Evolutionary conservation across 495 filamentous ascomycete species (phyloP).

Genomic region (Penicillium cataractarum): DNA sequence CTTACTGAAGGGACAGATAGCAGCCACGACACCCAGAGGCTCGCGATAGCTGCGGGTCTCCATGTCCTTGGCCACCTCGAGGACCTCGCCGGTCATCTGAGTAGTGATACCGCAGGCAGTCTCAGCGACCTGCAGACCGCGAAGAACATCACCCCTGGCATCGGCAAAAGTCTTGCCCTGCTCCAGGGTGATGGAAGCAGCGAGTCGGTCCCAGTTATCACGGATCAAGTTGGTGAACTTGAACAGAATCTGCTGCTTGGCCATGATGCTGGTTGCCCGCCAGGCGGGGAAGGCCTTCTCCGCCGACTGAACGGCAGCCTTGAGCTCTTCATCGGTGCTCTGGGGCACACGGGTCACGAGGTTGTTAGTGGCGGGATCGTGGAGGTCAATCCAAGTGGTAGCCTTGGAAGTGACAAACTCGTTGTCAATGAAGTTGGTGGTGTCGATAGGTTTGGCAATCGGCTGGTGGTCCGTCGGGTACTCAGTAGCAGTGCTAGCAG

Average conservation of each 20-base stretch:
- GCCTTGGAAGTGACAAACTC: slow-evolving; percentile 77
- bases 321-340: slow-evolving; percentile 86
- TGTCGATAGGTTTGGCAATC: slow-evolving; percentile 74
- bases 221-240: slow-evolving; percentile 89
- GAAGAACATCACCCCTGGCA: slow-evolving; percentile 91
- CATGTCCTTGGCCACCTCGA: slow-evolving; percentile 99
- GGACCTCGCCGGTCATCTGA: slow-evolving; percentile 88
- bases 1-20: slow-evolving; percentile 98
- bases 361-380: slow-evolving; percentile 97
- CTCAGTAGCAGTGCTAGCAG: slow-evolving; percentile 62
- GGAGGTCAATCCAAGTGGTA: slow-evolving; percentile 83
- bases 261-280: slow-evolving; percentile 80
- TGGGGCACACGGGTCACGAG: slow-evolving; percentile 97
- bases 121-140: slow-evolving; percentile 95
- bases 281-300: slow-evolving; percentile 88
- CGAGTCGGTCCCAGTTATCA: slow-evolving; percentile 93
- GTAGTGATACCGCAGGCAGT: slow-evolving; percentile 93
- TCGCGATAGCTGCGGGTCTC: slow-evolving; percentile 93
- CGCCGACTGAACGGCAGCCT: slow-evolving; percentile 84
- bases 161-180: slow-evolving; percentile 99
- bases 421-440: slow-evolving; percentile 92
- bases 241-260: slow-evolving; percentile 96
- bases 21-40: slow-evolving; percentile 90
- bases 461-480: slow-evolving; percentile 85
- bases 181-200: slow-evolving; percentile 94